Conservation (phyloP, 345 rosid genomes). For the Populus tremula region DNA sequence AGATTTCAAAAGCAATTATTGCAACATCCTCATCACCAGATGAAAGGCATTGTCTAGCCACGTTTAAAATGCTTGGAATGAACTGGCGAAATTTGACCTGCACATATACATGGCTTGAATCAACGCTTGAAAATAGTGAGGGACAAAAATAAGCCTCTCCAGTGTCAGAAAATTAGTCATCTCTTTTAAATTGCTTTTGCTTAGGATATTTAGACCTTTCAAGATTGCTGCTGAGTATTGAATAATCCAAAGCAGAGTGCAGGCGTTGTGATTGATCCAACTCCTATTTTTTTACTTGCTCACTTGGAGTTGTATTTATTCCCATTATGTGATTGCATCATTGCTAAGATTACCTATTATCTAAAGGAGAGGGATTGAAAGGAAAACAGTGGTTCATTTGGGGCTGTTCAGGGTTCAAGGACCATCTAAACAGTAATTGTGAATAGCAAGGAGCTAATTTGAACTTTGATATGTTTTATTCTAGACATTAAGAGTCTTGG, state of each 20-base stretch:
- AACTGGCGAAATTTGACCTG: slow-evolving; percentile 97
- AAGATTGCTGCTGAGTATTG: background rate
- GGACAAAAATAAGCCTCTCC: background rate
- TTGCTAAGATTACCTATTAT: background rate
- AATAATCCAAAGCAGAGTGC: background rate
- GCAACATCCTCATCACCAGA: slow-evolving; percentile 98
- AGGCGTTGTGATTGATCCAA: background rate
- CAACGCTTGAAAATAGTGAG: background rate
- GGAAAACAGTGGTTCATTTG: background rate
- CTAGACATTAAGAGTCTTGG: background rate
- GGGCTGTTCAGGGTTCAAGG: background rate
- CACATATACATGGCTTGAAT: background rate
- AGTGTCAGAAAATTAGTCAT: background rate
- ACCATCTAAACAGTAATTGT: background rate
- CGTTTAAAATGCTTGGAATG: slow-evolving; percentile 93
- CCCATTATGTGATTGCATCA: background rate
- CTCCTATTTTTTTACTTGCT: background rate
- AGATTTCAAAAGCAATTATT: slow-evolving; percentile 93
- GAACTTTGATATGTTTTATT: background rate
- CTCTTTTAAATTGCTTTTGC: background rate
- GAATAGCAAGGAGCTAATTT: background rate
- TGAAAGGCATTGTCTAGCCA: slow-evolving; percentile 85
- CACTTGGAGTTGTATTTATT: background rate
- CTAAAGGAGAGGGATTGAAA: background rate
- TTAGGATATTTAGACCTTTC: background rate